Percentiles rank a stretch among this genome's conserved stretches.
Conservation (phyloP, 169 alveolate genomes). For the Plasmodium fragile region DNA sequence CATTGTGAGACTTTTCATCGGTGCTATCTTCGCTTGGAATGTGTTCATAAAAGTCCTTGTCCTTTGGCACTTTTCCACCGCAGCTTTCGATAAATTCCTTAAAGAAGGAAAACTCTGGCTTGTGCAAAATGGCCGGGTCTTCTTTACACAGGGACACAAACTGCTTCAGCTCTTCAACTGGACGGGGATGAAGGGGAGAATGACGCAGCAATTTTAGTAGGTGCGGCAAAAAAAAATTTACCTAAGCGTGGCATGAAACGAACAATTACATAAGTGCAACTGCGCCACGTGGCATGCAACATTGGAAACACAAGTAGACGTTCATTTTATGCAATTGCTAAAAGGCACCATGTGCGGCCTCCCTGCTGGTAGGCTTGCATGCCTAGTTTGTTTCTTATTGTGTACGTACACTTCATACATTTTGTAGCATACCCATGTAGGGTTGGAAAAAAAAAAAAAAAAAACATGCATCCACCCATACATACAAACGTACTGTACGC, state of each 20-base stretch:
- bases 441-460: neutral
- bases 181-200: constrained; percentile 1
- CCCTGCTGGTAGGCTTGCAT: neutral
- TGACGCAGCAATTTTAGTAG: neutral
- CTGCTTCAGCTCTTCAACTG: constrained; percentile 83
- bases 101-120: constrained; percentile 82
- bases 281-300: neutral
- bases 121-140: constrained; percentile 79
- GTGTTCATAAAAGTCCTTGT: constrained; percentile 24
- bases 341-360: neutral
- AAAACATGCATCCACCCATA: neutral
- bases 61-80: constrained; percentile 78
- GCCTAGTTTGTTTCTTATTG: neutral
- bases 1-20: constrained; percentile 37
- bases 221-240: too few species aligned
- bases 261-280: neutral
- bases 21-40: constrained; percentile 71
- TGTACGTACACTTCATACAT: neutral
- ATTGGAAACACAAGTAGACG: neutral
- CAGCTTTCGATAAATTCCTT: constrained; percentile 78
- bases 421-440: neutral
- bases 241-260: neutral
- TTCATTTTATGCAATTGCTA: neutral
- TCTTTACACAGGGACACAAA: constrained; percentile 78
- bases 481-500: neutral